Evolutionary conservation across 1,284 basidiomycete species (phyloP).

Genomic region (Microstroma glucosiphilum): DNA sequence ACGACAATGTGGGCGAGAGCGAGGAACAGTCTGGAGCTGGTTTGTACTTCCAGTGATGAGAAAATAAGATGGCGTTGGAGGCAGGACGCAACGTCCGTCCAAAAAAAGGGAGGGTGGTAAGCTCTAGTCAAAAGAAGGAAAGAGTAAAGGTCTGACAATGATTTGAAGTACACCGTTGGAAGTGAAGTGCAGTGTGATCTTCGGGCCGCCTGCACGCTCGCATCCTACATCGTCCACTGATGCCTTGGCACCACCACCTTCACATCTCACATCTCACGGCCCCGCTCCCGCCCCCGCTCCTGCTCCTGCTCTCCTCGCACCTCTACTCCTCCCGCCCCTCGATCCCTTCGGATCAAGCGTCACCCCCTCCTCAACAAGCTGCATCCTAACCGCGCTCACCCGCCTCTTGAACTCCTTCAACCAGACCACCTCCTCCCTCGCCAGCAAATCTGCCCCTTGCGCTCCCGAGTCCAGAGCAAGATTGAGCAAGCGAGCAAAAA

Average conservation of each 20-base stretch:
- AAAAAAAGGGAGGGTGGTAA: too few species aligned
- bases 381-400: not conserved
- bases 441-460: not conserved
- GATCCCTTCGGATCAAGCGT: not conserved
- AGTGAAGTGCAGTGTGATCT: too few species aligned
- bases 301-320: not conserved
- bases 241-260: too few species aligned
- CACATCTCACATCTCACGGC: too few species aligned
- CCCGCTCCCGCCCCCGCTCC: conserved; percentile 1
- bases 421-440: not conserved
- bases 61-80: too few species aligned
- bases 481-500: not conserved
- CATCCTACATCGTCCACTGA: not conserved
- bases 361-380: conserved; percentile 1
- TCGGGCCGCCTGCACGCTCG: too few species aligned
- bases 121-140: too few species aligned
- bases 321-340: not conserved
- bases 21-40: not conserved
- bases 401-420: not conserved
- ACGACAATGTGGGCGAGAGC: not conserved
- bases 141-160: too few species aligned
- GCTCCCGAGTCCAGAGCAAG: conserved; percentile 1
- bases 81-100: too few species aligned
- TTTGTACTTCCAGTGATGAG: not conserved
- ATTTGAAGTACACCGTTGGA: too few species aligned